Base-by-base conservation (phyloP, 495 filamentous ascomycete genomes). In the Evernia prunastri region DNA sequence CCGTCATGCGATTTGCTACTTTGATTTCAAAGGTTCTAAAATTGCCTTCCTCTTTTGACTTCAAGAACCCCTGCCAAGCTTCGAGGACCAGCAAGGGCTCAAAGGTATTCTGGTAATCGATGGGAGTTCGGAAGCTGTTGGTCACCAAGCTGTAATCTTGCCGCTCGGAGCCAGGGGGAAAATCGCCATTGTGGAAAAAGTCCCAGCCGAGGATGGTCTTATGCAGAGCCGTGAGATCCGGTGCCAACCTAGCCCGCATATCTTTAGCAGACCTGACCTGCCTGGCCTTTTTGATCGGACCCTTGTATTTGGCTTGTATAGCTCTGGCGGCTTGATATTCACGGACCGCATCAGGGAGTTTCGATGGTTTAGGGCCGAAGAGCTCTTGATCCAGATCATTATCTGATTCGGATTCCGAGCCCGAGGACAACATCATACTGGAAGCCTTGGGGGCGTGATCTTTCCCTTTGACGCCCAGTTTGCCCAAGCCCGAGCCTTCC, bases 61-160 rank as follows among this genome's bases (percentile, higher is more conserved):
- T 90, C 39, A 96, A 85, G 69, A 98, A 94, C 1, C 90, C 87
- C 72, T 96, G 89, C 94, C 94, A 98, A 57, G 92, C 93, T 74
- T 98, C 94, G 56, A 96, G 86, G 56, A 95, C 85, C 39, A 98
- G 81, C 43, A 98, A 79, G 15, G 94, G 95, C 63, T 92, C 85
- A 78, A 97, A 98, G 0, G 90, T 93, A 58, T 82, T 80, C 75
- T 96, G 90, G 71, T 97, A 98, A 60, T 89, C 86, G 57, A 75
- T 72, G 23, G 90, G 88, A 61, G 88, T 86, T 42, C 77, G 75
- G 75, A 96, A 98, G 0, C 83, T 81, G 68, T 89, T 87, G 40
- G 87, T 83, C 12, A 98, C 92, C 40, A 81, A 75, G 56, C 77
- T 84, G 69, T 92, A 96, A 42, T 86, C 83, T 35, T 85, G 85